phyloP scores from a whole-genome alignment of 768 basidiomycete genomes.

The Pleurotus cornucopiae region DNA sequence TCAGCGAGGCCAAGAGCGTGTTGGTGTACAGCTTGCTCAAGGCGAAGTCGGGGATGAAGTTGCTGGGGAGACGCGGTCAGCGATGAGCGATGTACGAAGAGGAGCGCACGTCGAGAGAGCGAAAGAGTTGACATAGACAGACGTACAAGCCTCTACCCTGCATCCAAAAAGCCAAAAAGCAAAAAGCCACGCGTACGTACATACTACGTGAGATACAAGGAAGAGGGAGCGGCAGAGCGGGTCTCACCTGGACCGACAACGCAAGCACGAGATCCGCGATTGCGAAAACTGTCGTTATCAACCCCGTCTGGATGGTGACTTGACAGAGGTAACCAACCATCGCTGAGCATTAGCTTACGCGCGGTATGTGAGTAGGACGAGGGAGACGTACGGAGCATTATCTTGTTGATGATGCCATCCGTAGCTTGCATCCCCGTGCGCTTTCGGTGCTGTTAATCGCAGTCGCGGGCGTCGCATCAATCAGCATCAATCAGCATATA shows the following conservation, averaged over 20 bases:
- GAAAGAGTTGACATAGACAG: not conserved
- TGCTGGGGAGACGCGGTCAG: not conserved
- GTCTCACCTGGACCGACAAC: not conserved
- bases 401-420: constrained; percentile 7
- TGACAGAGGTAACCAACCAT: too few species aligned
- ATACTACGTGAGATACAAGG: not conserved
- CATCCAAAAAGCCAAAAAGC: not conserved
- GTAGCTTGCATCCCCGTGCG: constrained; percentile 5
- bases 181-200: too few species aligned
- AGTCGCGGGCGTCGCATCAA: too few species aligned
- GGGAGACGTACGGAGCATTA: constrained; percentile 1
- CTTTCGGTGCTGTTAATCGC: not conserved
- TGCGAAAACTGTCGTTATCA: constrained; percentile 6
- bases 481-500: not conserved
- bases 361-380: not conserved
- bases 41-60: constrained; percentile 7
- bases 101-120: too few species aligned
- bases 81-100: not conserved
- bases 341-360: not conserved
- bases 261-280: constrained; percentile 5
- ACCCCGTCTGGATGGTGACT: constrained; percentile 10
- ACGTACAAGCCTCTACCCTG: constrained; percentile 8
- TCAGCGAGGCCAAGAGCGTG: constrained; percentile 7
- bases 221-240: not conserved
- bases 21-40: constrained; percentile 9